phyloP scores from a whole-genome alignment of 169 alveolate species.

The Plasmodium coatneyi region DNA sequence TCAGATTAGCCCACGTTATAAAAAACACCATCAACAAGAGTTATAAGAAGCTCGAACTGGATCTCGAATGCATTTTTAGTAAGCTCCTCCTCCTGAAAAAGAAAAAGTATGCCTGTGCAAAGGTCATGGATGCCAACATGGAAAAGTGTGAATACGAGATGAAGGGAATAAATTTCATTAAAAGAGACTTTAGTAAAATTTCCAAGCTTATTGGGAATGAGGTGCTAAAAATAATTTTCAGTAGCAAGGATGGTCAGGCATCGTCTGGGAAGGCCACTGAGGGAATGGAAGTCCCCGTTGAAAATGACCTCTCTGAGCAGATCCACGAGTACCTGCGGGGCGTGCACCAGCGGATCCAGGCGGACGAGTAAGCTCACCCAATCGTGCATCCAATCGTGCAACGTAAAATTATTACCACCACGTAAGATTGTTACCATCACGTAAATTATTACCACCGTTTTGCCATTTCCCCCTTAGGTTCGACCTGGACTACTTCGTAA shows the following conservation, averaged over 20 bases:
- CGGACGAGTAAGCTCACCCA: conserved; percentile 76
- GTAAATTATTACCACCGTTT: not conserved
- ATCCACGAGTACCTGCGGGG: conserved; percentile 90
- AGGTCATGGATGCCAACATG: conserved; percentile 86
- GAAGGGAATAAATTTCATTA: conserved; percentile 98
- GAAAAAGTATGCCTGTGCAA: conserved; percentile 98
- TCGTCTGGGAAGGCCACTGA: not conserved
- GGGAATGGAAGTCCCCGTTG: not conserved
- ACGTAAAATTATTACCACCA: no score
- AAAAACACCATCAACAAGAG: conserved; percentile 91
- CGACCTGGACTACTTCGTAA: conserved; percentile 55
- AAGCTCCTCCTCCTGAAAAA: conserved; percentile 96
- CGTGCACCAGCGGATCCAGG: conserved; percentile 85
- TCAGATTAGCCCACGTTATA: conserved; percentile 91
- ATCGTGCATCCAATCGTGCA: no score
- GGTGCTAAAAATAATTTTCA: conserved; percentile 26
- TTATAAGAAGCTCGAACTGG: conserved; percentile 96
- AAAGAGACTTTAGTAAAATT: conserved; percentile 98
- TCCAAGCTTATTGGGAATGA: conserved; percentile 91
- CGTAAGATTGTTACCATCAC: not conserved
- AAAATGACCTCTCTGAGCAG: conserved; percentile 85
- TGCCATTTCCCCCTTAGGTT: not conserved
- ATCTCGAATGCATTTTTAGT: conserved; percentile 96
- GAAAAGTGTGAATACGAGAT: conserved; percentile 89
- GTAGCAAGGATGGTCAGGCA: conserved; percentile 48